phyloP scores from a whole-genome alignment of 768 basidiomycete genomes.

The Suillus placidus region DNA sequence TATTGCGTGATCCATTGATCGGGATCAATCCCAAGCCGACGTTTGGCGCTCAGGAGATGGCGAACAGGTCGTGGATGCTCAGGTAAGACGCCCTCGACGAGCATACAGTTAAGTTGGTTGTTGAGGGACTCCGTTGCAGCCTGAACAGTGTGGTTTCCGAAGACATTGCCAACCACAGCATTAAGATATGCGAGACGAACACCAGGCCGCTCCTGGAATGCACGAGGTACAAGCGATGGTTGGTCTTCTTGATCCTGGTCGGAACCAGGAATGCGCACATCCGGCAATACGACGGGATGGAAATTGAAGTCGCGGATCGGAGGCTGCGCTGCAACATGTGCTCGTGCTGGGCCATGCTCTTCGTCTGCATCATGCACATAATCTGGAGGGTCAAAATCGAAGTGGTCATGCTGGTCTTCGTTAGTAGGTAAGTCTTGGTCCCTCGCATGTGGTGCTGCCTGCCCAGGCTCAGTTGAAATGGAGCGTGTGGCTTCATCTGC shows the following conservation, averaged over 20 bases:
- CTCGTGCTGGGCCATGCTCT: no score
- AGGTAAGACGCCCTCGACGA: constrained; percentile 9
- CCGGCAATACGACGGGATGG: not conserved
- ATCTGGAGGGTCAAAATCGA: no score
- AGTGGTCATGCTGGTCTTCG: no score
- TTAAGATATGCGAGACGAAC: not conserved
- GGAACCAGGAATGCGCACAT: not conserved
- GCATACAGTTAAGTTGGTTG: constrained; percentile 8
- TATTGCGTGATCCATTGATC: constrained; percentile 29
- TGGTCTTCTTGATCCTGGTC: not conserved
- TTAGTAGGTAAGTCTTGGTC: no score
- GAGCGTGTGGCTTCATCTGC: no score
- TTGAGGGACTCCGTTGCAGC: constrained; percentile 1
- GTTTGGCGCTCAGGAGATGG: constrained; percentile 16
- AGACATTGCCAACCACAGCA: not conserved
- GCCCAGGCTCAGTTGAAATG: no score
- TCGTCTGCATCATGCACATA: no score
- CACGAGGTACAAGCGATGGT: not conserved
- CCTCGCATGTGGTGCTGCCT: not conserved
- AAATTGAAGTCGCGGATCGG: not conserved
- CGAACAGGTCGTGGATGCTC: constrained; percentile 11
- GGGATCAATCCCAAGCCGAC: constrained; percentile 29
- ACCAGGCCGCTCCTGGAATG: not conserved
- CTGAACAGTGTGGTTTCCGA: not conserved
- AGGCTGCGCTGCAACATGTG: no score